These are phyloP conservation scores for Spizellomyces punctatus DNA, from an alignment of 192 early-diverging fungal genomes.

Conservation along the genomic window DNA sequence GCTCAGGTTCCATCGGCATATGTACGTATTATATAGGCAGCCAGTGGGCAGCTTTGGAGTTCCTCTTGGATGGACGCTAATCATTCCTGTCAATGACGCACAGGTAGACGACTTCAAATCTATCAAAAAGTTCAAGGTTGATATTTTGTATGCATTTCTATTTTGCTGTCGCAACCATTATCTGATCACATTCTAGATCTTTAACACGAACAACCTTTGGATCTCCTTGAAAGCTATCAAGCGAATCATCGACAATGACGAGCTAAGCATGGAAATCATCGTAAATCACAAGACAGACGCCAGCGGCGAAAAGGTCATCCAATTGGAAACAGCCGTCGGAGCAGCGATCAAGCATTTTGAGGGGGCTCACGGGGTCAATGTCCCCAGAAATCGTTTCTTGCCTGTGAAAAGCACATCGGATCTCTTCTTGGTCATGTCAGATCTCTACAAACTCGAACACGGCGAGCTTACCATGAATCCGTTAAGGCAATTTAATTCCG, in stretches of 20 bases:
- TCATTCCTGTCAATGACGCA: not conserved
- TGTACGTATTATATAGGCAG: conserved; percentile 15
- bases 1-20: conserved; percentile 96
- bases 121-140: conserved; percentile 95
- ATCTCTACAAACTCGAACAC: conserved; percentile 91
- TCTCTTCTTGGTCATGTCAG: conserved; percentile 93
- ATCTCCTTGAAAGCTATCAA: conserved; percentile 51
- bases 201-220: conserved; percentile 85
- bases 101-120: conserved; percentile 94
- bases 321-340: conserved; percentile 98
- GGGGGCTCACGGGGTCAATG: conserved; percentile 93
- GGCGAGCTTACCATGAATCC: conserved; percentile 92
- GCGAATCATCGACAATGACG: conserved; percentile 77
- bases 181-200: conserved; percentile 36
- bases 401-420: conserved; percentile 98
- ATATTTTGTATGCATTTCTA: not conserved
- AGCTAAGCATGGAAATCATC: conserved; percentile 91
- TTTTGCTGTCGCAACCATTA: no score
- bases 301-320: conserved; percentile 92
- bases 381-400: conserved; percentile 95
- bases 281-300: conserved; percentile 95
- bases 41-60: conserved; percentile 9
- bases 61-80: not conserved
- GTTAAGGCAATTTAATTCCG: conserved; percentile 88
- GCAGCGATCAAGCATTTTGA: conserved; percentile 98